Conservation (phyloP, 2,329 filamentous ascomycete species). For the Diaporthe batatas region DNA sequence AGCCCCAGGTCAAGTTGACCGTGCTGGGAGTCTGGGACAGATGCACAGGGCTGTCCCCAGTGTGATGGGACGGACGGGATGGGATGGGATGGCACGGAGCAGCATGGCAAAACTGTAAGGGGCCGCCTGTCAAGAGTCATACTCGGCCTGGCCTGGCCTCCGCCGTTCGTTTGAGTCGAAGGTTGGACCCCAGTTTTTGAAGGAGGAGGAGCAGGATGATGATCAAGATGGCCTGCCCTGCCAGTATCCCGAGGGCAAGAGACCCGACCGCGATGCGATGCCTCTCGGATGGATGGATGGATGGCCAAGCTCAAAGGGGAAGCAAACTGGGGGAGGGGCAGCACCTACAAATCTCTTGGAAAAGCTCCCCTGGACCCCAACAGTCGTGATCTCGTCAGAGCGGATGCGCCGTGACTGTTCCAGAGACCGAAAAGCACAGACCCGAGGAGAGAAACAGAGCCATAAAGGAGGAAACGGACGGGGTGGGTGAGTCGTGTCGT, state of each 20-base stretch:
- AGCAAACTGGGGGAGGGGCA: not conserved
- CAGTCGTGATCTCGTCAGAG: constrained; percentile 18
- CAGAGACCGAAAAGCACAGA: constrained; percentile 32
- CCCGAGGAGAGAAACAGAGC: constrained; percentile 11
- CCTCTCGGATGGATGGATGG: not conserved
- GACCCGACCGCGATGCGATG: not conserved
- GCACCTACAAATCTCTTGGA: constrained; percentile 32
- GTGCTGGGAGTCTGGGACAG: constrained; percentile 7
- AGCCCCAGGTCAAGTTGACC: constrained; percentile 15
- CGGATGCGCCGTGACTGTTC: constrained; percentile 28
- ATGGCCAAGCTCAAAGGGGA: constrained; percentile 1
- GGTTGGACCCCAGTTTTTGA: constrained; percentile 15
- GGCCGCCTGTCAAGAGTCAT: not conserved
- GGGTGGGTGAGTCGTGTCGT: not conserved
- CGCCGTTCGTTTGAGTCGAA: constrained; percentile 5
- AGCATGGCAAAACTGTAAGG: constrained; percentile 7
- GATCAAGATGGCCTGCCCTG: not conserved
- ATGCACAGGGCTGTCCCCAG: constrained; percentile 14
- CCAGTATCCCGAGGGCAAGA: not conserved
- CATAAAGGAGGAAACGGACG: not conserved
- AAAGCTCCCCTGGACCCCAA: constrained; percentile 22
- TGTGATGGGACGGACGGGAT: too few species aligned
- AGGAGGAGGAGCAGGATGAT: not conserved
- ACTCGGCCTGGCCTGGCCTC: not conserved
- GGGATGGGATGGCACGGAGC: not conserved